Evolutionary conservation across 1,284 basidiomycete genomes (phyloP), one percentile per base, ranked within the genome.

Genomic region (Anthracocystis panici-leucophaei): DNA sequence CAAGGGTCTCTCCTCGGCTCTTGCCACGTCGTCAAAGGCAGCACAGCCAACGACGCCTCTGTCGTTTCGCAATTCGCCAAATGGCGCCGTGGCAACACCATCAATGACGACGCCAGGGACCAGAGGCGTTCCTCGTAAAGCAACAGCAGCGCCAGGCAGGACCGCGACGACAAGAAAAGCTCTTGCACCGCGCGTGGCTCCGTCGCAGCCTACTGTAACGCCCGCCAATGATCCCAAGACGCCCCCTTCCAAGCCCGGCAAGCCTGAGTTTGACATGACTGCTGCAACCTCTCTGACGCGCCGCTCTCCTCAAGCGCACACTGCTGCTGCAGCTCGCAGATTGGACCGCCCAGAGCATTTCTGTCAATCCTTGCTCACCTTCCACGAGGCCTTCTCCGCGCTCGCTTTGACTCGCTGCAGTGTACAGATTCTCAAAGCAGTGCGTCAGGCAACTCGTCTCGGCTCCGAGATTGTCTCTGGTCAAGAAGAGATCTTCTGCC

Each of bases 381-480:
- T 65, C 23, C 66, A 65, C 33, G 77, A 78, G 49, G 62, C 72
- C 12, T 66, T 78, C 42, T 61, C 65, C 3, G 60, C 77, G 6
- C 65, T 65, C 18, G 71, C 77, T 11, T 48, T 78, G 25, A 65
- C 70, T 29, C 69, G 54, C 12, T 64, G 65, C 38, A 67, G 66
- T 44, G 63, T 79, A 14, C 63, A 78, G 20, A 57, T 81, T 14
- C 58, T 78, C 50, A 77, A 73, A 52, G 54, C 59, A 3, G 52
- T 78, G n/a, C 63, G 71, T 12, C 62, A 66, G 16, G 53, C 71
- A 20, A 59, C 50, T 25, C 68, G 62, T 25, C 46, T 40, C 3
- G 49, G 29, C 29, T 49, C 18, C n/a, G 62, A 68, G 20, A 48
- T 51, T 5, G 21, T 27, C 31, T 21, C 62, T 23, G 61, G 65